Evolutionary conservation across 345 rosid species (phyloP), one percentile per base, ranked within the genome.

Genomic region (Excoecaria cochinchinensis): DNA sequence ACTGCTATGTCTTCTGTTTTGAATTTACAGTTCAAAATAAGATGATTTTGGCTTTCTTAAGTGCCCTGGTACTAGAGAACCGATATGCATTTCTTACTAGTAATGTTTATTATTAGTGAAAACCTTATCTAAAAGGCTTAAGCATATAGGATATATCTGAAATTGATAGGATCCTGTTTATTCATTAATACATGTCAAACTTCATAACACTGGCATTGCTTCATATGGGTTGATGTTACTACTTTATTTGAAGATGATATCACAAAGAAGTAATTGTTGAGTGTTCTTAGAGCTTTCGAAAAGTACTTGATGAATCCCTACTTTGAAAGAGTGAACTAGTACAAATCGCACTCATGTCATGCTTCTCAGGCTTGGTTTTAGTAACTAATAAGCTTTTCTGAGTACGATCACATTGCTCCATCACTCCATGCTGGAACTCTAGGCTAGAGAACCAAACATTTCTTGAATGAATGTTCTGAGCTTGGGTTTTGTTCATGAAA

Each of bases 121-220:
- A 46, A 19, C 15, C 62, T 38, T 70, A 10, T 40, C 21, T 39
- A 52, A 70, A 53, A 53, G 73, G 48, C 17, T 24, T 3, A 62
- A 36, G 46, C 58, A 22, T 13, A 31, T 31, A n/a, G n/a, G 31
- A 31, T 31, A 52, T 50, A 24, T 68, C 62, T 70, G 61, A 40
- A 69, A 31, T 70, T 56, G 47, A 70, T 17, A 55, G 73, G 73
- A 69, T 69, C 51, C 10, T 40, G 42, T 40, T 39, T 5, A 60
- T 42, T n/a, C 50, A 39, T 17, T 65, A 31, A 42, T 39, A 46
- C 25, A 3, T 19, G 25, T 19, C 51, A 42, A 4, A 5, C 6
- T 60, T 31, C 42, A 31, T 60, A 11, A 25, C 3, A 13, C 1
- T 13, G 12, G 6, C 38, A 5, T 60, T 8, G 6, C 11, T 65